Base-by-base conservation (phyloP, 495 filamentous ascomycete species). In the Poronia punctata region DNA sequence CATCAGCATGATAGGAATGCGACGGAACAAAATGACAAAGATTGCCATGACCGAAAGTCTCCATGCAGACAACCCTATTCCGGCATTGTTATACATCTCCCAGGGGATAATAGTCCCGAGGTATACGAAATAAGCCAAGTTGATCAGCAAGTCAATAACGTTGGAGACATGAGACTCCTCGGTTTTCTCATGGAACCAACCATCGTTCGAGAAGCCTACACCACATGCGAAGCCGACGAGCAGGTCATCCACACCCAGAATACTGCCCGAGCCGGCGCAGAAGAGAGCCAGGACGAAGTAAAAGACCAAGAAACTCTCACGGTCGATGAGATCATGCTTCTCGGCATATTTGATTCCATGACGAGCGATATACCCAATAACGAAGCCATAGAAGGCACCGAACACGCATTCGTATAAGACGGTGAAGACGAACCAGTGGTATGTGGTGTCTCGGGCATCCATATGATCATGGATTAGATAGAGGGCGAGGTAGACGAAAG, bases 131-230 rank as follows among this genome's bases (percentile, higher is more conserved):
- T 96, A 97, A 4, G 90, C 81, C 78, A 97, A 75, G 62, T 99
- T 99, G 64, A 99, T 76, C 40, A 99, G 65, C 49, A 99, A 62
- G 71, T 99, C 93, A 57, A 99, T 96, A 62, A 99, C 93, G 78
- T 97, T 96, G 57, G 92, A 96, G 16, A 99, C 93, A 57, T 96
- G 90, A 1, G 93, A 86, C 53, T 99, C 93, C 56, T 99, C 93
- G 0, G 93, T 99, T 69, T 96, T 95, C 56, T 96, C 84, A 8
- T 83, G 86, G 56, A 97, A 99, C 93, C 93, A 99, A 38, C 93
- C 93, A 57, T 97, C 93, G 56, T 99, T 97, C 49, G 87, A 94
- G 69, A 99, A 99, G 17, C 92, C 93, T 17, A 97, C 90, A 40
- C 93, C 93, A 28, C 83, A 85, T 12, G 88, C 78, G 53, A 99